Evolutionary conservation across 768 basidiomycete species (phyloP), one percentile per base, ranked within the genome.

Genomic region (Boletus vinaceobasis): DNA sequence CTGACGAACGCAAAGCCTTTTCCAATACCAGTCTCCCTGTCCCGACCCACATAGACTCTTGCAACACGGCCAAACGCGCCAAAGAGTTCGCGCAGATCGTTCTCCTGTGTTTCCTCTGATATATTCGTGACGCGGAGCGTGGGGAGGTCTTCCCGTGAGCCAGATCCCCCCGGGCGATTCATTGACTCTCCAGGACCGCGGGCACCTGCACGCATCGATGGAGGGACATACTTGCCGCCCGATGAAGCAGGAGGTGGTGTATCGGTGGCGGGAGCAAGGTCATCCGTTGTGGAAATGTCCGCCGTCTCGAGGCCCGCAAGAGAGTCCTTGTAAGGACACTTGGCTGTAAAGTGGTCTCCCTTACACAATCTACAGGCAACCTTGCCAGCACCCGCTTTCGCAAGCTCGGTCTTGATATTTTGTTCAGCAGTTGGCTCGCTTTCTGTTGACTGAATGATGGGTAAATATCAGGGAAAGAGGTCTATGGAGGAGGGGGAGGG

Each of bases 1-100:
- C 88, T 92, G 52, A 99, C 95, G 63, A 98, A 98, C 15, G 95
- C 96, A 70, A 96, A 97, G 46, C 96, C 96, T 73, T 96, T 97
- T 53, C 94, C 94, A 21, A 88, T 81, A 43, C 95, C 92, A 9
- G 96, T 98, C 65, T 97, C 95, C 50, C 93, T 80, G 70, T 99
- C 97, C 43, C 90, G 80, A 26, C 96, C 97, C 44, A 99, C 90
- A 71, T 94, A 98, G 48, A 98, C 93, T 50, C 97, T 77, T 33
- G 85, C 87, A 35, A 95, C 87, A 15, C 88, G 79, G 0, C 93
- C 93, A 71, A 98, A 97, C 19, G 75, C 71, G 48, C 85, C 83
- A 69, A 99, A 98, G 36, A 99, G 78, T 21, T 93, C 94, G 52
- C 95, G 86, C 26, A 99, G 76, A 73, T 99, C 97, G 66, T 85